Evolutionary conservation across 2,329 filamentous ascomycete genomes (phyloP).

Genomic region (Ascochyta rabiei): DNA sequence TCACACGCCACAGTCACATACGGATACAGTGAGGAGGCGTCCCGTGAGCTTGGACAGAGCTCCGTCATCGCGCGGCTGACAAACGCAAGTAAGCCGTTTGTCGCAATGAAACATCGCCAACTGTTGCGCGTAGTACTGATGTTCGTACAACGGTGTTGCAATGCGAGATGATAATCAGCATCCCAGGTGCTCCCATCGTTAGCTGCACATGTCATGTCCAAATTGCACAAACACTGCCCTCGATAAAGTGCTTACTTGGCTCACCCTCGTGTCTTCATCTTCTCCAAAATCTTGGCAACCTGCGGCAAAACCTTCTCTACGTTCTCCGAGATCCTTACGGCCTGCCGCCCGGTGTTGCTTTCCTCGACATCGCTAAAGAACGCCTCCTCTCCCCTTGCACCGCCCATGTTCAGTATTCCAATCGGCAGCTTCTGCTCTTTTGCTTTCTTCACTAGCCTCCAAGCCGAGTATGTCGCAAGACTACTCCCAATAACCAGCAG

Average conservation of each 20-base stretch:
- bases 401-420: slow-evolving; percentile 86
- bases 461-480: slow-evolving; percentile 93
- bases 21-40: background rate
- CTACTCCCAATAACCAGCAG: slow-evolving; percentile 86
- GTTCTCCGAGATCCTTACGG: slow-evolving; percentile 49
- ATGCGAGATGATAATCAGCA: background rate
- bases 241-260: background rate
- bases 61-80: background rate
- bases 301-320: slow-evolving; percentile 47
- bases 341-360: slow-evolving; percentile 43
- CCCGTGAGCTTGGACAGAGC: background rate
- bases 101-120: background rate
- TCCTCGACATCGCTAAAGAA: slow-evolving; percentile 67
- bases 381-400: slow-evolving; percentile 76
- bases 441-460: slow-evolving; percentile 83
- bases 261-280: slow-evolving; percentile 14
- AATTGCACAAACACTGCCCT: background rate
- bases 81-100: background rate
- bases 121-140: background rate
- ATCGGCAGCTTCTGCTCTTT: slow-evolving; percentile 84
- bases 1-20: background rate
- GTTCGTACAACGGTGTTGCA: background rate
- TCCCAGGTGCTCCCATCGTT: background rate
- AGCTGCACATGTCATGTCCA: background rate
- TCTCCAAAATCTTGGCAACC: slow-evolving; percentile 35